These are phyloP conservation scores for Erodium texanum DNA, from an alignment of 441 rosid genomes.

Conservation along the genomic window DNA sequence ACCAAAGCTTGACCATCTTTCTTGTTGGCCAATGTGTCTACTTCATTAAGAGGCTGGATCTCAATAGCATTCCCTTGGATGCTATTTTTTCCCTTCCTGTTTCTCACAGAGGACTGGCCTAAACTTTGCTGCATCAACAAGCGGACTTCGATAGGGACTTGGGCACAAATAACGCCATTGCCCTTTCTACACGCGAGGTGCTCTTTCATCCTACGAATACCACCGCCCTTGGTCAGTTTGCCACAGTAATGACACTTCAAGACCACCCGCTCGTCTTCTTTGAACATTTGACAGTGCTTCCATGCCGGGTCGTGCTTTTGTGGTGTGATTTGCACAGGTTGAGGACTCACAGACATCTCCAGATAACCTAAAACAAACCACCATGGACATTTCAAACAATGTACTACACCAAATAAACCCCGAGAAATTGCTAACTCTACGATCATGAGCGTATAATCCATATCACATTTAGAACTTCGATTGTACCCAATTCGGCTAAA, in stretches of 20 bases:
- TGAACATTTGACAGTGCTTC: conserved; percentile 66
- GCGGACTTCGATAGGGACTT: conserved; percentile 61
- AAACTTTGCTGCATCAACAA: conserved; percentile 51
- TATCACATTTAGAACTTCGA: background rate
- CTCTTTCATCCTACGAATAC: conserved; percentile 88
- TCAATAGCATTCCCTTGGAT: conserved; percentile 27
- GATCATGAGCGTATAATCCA: background rate
- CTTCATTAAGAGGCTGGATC: conserved; percentile 28
- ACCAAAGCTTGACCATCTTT: background rate
- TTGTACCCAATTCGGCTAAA: background rate
- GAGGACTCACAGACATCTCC: background rate
- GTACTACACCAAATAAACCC: too few species aligned
- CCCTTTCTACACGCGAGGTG: conserved; percentile 90
- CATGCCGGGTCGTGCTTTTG: conserved; percentile 86
- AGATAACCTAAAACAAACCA: background rate
- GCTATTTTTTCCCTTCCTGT: conserved; percentile 44
- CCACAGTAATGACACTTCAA: conserved; percentile 66
- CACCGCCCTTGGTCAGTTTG: conserved; percentile 89
- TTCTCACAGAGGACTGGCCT: conserved; percentile 44
- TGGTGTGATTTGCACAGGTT: conserved; percentile 48
- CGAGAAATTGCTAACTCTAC: too few species aligned
- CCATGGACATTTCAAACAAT: too few species aligned
- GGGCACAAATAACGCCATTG: conserved; percentile 62
- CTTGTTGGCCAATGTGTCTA: conserved; percentile 15
- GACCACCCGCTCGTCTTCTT: conserved; percentile 48